phyloP scores from a whole-genome alignment of 352 stramenopile genomes.

The Globisporangium nagaii region DNA sequence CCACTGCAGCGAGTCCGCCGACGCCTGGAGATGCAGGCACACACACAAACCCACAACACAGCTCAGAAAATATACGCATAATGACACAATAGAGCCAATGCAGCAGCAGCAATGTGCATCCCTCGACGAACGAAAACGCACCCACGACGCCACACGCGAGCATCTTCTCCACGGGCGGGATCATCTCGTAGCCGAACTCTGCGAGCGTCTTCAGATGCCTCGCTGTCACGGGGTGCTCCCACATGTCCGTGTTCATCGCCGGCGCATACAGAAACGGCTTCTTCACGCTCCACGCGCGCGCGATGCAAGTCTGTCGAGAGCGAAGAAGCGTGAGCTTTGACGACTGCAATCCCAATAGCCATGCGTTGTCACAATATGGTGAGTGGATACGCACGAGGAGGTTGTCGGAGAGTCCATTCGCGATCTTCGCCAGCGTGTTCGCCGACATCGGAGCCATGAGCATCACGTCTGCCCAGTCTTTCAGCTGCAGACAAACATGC shows the following conservation, averaged over 20 bases:
- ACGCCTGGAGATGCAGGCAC: constrained; percentile 24
- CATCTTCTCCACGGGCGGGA: constrained; percentile 88
- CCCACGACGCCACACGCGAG: constrained; percentile 94
- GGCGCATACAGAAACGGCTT: constrained; percentile 93
- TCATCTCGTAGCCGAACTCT: constrained; percentile 70
- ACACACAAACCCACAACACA: constrained; percentile 4
- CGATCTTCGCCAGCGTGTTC: constrained; percentile 89
- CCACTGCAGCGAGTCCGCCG: constrained; percentile 61
- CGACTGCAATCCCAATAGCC: too few relatives aligned
- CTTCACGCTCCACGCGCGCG: constrained; percentile 89
- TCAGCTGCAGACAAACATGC: constrained; percentile 44
- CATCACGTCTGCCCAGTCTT: constrained; percentile 94
- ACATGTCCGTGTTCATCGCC: constrained; percentile 99
- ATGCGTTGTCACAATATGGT: neutral
- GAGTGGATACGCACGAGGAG: constrained; percentile 65
- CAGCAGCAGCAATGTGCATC: too few relatives aligned
- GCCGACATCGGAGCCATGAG: constrained; percentile 87
- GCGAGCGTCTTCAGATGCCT: constrained; percentile 60
- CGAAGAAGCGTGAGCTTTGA: neutral
- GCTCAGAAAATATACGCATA: neutral
- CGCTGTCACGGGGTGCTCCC: constrained; percentile 91
- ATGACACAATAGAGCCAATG: neutral
- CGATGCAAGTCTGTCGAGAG: constrained; percentile 79
- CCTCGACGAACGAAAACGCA: constrained; percentile 10
- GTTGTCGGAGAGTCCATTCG: constrained; percentile 94